Evolutionary conservation across 208 protist genomes (phyloP), one percentile per base, ranked within the genome.

Genomic region (Leishmania major): DNA sequence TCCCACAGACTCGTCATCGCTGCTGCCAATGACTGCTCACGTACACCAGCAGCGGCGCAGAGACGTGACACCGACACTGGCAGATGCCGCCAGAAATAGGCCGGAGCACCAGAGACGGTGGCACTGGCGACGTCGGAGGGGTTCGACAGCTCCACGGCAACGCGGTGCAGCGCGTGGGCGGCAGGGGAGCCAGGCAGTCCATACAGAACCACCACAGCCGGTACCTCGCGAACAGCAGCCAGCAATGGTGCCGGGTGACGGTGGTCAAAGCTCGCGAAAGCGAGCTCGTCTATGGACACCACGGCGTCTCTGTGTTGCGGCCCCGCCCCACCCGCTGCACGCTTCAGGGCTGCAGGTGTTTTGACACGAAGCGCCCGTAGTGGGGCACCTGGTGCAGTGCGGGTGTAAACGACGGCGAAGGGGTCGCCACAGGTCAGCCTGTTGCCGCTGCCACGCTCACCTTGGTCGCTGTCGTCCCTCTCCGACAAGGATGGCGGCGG

Each of bases 21-120:
- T 51, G 25, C 79, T 22, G 6, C 3, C 3, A 17, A 28, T 28
- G 15, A 53, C 37, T 7, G 40, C 67, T 10, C 67, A 19, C 31
- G 45, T 1, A 17, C 15, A 28, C 55, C 22, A 28, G 73, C 37
- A 37, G 69, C 35, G 6, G 78, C 73, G 49, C 87, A 89, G 19
- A 89, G 70, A 8, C 84, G 85, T 51, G 70, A 31, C 28, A 76
- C 77, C 3, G 86, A 84, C 0, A 89, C 86, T 25, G 92, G 92
- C 13, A 93, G 82, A 75, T 96, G 93, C 1, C 93, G 91, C 81
- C 92, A 96, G 28, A 89, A 51, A 53, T 93, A 84, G 2, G 78
- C 84, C 1, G 79, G 31, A 11, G 75, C 71, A 8, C 49, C 79
- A 28, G 47, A 67, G 31, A 64, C 22, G 55, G 2, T 40, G 37